Base-by-base conservation (phyloP, 306 rosid genomes). In the Hippophae rhamnoides region DNA sequence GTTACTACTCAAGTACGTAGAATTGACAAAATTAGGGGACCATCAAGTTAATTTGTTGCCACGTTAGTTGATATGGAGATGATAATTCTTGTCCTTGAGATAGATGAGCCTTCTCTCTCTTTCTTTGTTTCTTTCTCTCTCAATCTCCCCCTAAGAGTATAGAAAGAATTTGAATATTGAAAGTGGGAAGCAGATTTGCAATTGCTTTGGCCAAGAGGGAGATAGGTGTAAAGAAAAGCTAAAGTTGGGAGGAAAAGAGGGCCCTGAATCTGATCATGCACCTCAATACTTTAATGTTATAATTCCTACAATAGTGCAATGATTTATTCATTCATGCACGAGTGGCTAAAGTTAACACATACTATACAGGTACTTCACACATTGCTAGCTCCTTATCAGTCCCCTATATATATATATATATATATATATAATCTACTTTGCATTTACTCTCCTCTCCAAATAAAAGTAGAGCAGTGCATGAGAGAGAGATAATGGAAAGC, bases 191-290 rank as follows among this genome's bases (percentile, higher is more conserved):
- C 67, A 55, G 45, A 68, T 68, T 51, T 62, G 49, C 69, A 68
- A 59, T 51, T 62, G 49, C 69, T 62, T 74, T 70, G 9, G 38
- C 38, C 38, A 2, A 31, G 56, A 9, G 56, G 9, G 50, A 43
- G 23, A 43, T 25, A 44, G 25, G 45, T 23, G 44, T 14, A 47
- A 60, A 38, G 42, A 43, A 46, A 62, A 62, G 73, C 61, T 11
- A 71, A 67, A 71, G 81, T 50, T 46, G 43, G 47, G 59, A 27
- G 62, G 70, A 72, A 70, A 65, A 53, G 9, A 47, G 74, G 81
- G 54, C 76, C 84, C 81, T 58, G 38, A 31, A 31, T 4, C 38
- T 31, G 38, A 31, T 31, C 38, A 31, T 31, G 3, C 79, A 43
- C 49, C 42, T 61, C 71, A 62, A 69, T 69, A 72, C 41, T 65